phyloP scores from a whole-genome alignment of 2,329 filamentous ascomycete species.

The Fusarium mangiferae region DNA sequence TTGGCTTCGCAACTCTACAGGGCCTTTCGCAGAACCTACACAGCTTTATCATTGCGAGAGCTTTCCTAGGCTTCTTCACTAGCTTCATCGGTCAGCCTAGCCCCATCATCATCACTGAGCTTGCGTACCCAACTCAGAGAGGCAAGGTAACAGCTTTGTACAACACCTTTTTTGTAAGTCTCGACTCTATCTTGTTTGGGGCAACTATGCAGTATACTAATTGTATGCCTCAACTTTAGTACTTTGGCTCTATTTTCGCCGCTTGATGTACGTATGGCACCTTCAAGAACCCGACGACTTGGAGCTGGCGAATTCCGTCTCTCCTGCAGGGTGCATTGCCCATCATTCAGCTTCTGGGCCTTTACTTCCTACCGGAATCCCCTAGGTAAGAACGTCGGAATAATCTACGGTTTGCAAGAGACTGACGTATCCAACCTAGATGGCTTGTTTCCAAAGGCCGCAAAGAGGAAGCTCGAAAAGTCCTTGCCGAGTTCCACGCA shows the following conservation, averaged over 20 bases:
- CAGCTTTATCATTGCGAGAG: conserved; percentile 46
- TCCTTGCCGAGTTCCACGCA: conserved; percentile 54
- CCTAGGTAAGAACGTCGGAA: conserved; percentile 1
- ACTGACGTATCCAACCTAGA: background rate
- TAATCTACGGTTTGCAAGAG: rapidly evolving
- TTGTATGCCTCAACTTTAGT: background rate
- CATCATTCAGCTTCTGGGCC: conserved; percentile 32
- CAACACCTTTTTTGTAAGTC: conserved; percentile 45
- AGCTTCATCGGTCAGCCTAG: conserved; percentile 46
- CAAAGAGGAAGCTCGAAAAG: conserved; percentile 48
- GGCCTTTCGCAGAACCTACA: conserved; percentile 38
- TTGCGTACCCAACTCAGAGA: conserved; percentile 49
- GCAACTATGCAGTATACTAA: rapidly evolving
- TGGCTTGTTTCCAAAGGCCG: conserved; percentile 48
- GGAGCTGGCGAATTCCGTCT: conserved; percentile 43
- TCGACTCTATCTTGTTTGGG: rapidly evolving
- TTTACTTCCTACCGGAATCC: conserved; percentile 43
- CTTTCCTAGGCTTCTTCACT: conserved; percentile 47
- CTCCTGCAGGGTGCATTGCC: conserved; percentile 37
- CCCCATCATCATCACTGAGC: conserved; percentile 48
- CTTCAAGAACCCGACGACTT: conserved; percentile 27
- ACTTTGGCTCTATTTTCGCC: conserved; percentile 44
- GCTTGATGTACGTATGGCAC: conserved; percentile 45
- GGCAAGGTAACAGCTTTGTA: conserved; percentile 48
- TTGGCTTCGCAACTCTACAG: conserved; percentile 48